These are phyloP conservation scores for Carnegiea gigantea DNA, from an alignment of 179 eudicot genomes.

Conservation along the genomic window DNA sequence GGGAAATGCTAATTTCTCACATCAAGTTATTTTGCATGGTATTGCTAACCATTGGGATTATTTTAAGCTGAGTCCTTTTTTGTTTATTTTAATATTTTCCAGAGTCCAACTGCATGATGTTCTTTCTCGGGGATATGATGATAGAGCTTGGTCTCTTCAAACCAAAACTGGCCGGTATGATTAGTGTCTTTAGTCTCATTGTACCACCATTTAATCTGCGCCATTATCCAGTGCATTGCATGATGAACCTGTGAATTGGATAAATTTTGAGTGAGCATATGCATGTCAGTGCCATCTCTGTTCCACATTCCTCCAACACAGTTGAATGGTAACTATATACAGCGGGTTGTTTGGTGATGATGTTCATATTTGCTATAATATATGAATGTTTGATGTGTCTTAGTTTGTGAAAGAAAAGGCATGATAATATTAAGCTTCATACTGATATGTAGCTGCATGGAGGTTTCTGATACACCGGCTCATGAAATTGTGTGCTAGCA, in stretches of 20 bases:
- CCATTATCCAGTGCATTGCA: background rate
- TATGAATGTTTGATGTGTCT: background rate
- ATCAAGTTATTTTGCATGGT: background rate
- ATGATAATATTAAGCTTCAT: background rate
- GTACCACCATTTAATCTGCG: background rate
- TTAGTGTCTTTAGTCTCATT: background rate
- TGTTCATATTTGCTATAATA: background rate
- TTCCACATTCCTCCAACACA: background rate
- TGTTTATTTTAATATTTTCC: constrained; percentile 14
- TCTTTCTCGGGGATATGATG: constrained; percentile 72
- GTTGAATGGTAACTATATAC: too few species aligned
- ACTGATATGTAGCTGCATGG: background rate
- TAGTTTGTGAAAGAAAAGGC: background rate
- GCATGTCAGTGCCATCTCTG: background rate
- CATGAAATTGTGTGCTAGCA: background rate
- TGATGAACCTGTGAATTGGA: background rate
- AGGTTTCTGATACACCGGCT: background rate
- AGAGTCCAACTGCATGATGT: constrained; percentile 82
- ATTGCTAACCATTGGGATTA: background rate
- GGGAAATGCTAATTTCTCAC: too few species aligned
- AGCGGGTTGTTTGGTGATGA: background rate
- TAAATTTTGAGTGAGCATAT: background rate
- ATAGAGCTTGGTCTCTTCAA: constrained; percentile 77
- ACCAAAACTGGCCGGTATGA: constrained; percentile 79
- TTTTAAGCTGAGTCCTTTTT: background rate